phyloP scores from a whole-genome alignment of 495 filamentous ascomycete genomes.

The Filosporella fistucella region DNA sequence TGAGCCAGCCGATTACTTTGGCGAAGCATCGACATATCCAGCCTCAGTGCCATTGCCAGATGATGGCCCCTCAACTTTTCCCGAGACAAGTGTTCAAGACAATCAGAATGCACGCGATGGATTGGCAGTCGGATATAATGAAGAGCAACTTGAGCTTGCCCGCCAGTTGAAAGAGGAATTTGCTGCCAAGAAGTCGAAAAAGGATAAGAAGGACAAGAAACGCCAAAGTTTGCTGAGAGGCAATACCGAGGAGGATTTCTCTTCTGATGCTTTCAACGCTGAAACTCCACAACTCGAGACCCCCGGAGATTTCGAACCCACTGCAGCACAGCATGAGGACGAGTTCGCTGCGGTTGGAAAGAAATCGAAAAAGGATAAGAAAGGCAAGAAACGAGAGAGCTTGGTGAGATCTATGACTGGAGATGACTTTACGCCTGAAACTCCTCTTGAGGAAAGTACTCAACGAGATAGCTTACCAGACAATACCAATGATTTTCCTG shows the following conservation, averaged over 20 bases:
- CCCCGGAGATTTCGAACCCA: background rate
- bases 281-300: background rate
- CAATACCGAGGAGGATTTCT: constrained; percentile 17
- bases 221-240: constrained; percentile 10
- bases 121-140: constrained; percentile 17
- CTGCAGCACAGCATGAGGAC: constrained; percentile 26
- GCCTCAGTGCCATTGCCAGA: background rate
- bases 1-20: constrained; percentile 9
- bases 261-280: constrained; percentile 2
- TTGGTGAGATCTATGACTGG: background rate
- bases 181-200: constrained; percentile 34
- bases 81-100: background rate
- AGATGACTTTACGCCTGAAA: background rate
- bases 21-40: constrained; percentile 1
- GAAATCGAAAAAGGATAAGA: constrained; percentile 42
- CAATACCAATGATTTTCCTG: constrained; percentile 13
- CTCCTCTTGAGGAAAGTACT: too few species aligned
- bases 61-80: background rate
- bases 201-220: constrained; percentile 33
- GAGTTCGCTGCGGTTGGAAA: constrained; percentile 21
- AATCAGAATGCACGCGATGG: constrained; percentile 13
- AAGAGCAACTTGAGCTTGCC: constrained; percentile 23
- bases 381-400: constrained; percentile 25
- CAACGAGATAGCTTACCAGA: too few species aligned
- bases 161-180: constrained; percentile 28